phyloP scores from a whole-genome alignment of 1,284 basidiomycete genomes.

The Rhizoctonia solani region DNA sequence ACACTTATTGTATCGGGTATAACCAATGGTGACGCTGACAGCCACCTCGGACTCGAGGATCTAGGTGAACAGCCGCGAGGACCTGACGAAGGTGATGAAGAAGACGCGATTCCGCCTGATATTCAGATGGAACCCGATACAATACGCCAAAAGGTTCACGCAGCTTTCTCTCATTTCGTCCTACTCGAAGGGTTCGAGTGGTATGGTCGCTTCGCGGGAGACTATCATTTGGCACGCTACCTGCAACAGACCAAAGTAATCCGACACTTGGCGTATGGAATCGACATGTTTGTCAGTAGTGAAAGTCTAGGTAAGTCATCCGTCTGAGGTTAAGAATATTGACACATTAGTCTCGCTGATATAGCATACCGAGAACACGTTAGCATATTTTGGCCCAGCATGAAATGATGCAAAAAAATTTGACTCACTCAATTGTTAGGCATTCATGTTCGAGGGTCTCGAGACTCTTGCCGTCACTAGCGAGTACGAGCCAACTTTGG shows the following conservation, averaged over 20 bases:
- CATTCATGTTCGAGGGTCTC: constrained; percentile 2
- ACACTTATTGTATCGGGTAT: constrained; percentile 3
- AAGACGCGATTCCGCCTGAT: background rate
- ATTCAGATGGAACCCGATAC: background rate
- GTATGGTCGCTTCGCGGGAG: constrained; percentile 23
- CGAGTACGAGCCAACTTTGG: constrained; percentile 7
- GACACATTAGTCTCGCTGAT: background rate
- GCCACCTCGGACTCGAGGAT: constrained; percentile 11
- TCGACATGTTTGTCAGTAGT: background rate
- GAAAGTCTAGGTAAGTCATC: constrained; percentile 2
- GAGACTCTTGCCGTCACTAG: background rate
- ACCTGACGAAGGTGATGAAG: background rate
- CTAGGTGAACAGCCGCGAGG: background rate
- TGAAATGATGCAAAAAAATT: background rate
- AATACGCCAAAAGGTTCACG: background rate
- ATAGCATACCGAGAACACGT: constrained; percentile 4
- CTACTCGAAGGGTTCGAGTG: constrained; percentile 6
- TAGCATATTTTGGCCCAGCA: background rate
- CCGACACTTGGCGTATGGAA: constrained; percentile 8
- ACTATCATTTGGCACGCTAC: constrained; percentile 13
- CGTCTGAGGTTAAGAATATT: background rate
- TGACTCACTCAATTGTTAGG: too few relatives aligned
- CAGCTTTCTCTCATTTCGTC: background rate
- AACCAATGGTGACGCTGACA: background rate
- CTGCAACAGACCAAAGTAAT: constrained; percentile 3